Conservation (phyloP, 106 monocot species). For the Posidonia australis region DNA sequence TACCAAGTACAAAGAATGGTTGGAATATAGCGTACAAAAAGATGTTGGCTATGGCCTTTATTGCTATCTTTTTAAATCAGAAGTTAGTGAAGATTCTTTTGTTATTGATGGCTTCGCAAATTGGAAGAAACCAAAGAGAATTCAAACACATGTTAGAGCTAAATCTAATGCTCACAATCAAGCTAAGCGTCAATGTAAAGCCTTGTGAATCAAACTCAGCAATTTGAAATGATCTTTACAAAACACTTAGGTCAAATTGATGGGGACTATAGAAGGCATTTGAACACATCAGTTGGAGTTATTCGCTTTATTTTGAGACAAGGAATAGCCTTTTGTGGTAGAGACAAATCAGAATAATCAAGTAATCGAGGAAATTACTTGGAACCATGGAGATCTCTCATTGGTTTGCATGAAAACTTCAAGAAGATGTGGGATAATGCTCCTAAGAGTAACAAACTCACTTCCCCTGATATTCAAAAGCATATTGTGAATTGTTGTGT, state of each 20-base stretch:
- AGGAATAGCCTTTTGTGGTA: not conserved
- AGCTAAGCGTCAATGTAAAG: not conserved
- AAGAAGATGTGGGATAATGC: not conserved
- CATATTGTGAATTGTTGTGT: not conserved
- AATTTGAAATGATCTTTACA: not conserved
- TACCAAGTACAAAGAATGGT: too few species aligned
- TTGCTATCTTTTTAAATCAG: not conserved
- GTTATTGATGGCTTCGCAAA: too few species aligned
- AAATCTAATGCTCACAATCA: not conserved
- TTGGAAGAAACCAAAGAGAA: not conserved
- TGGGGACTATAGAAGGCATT: not conserved
- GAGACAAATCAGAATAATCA: not conserved
- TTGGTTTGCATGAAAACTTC: not conserved
- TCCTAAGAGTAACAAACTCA: not conserved
- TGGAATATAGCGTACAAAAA: not conserved
- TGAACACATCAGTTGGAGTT: not conserved
- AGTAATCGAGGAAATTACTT: too few species aligned
- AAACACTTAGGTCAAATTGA: too few species aligned
- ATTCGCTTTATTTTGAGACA: not conserved
- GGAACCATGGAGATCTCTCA: not conserved
- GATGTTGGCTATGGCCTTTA: not conserved
- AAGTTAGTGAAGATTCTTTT: too few species aligned
- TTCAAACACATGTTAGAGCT: not conserved
- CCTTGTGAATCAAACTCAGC: not conserved
- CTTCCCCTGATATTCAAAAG: too few species aligned